Evolutionary conservation across 306 rosid genomes (phyloP).

Genomic region (Cicer arietinum): DNA sequence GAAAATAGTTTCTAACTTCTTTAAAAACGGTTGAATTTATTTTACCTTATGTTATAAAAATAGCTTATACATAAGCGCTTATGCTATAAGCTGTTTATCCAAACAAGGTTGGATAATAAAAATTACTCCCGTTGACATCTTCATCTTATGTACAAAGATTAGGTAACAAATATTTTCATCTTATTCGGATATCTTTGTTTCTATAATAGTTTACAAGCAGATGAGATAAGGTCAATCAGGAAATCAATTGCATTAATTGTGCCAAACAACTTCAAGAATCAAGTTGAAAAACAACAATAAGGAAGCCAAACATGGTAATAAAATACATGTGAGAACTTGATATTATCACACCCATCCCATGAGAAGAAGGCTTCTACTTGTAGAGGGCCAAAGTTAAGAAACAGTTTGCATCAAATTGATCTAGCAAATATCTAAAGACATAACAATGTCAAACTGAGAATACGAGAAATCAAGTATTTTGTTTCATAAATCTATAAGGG

Average conservation of each 20-base stretch:
- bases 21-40: too few relatives aligned
- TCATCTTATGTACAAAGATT: background rate
- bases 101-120: background rate
- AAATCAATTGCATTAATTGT: conserved; percentile 13
- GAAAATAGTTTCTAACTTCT: too few relatives aligned
- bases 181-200: background rate
- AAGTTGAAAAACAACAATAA: background rate
- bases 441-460: background rate
- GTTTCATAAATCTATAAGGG: conserved; percentile 29
- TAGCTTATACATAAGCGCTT: too few relatives aligned
- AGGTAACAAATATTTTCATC: background rate
- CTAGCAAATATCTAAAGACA: background rate
- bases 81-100: too few relatives aligned
- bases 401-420: background rate
- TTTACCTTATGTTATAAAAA: too few relatives aligned
- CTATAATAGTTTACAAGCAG: background rate
- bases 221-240: background rate
- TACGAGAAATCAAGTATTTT: background rate
- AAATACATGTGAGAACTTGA: background rate
- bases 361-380: background rate
- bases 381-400: conserved; percentile 1
- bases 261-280: conserved; percentile 21
- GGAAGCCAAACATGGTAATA: conserved; percentile 18
- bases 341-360: background rate
- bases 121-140: background rate